These are phyloP conservation scores for Salix suchowensis DNA, from an alignment of 345 rosid genomes.

Conservation along the genomic window DNA sequence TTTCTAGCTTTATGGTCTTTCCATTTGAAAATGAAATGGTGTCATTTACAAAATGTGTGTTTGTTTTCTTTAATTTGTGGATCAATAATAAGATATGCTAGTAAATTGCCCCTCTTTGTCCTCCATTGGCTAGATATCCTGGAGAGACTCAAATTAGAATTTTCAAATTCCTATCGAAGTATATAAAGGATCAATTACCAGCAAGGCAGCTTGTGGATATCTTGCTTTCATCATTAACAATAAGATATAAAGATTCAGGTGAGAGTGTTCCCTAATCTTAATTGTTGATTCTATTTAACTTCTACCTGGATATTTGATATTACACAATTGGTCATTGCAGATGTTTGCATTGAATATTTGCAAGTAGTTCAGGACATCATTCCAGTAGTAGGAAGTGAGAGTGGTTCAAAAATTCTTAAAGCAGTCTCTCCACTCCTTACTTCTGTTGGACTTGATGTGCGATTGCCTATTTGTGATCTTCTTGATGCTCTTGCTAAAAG, in stretches of 20 bases:
- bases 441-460: conserved; percentile 51
- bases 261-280: conserved; percentile 10
- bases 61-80: no score
- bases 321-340: conserved; percentile 38
- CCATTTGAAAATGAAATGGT: no score
- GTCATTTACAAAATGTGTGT: no score
- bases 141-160: conserved; percentile 57
- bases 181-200: conserved; percentile 41
- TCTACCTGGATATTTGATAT: background rate
- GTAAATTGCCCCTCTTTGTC: no score
- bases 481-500: conserved; percentile 59
- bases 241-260: conserved; percentile 56
- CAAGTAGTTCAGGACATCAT: conserved; percentile 53
- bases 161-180: conserved; percentile 61
- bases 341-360: conserved; percentile 46
- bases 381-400: conserved; percentile 44
- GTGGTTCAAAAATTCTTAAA: conserved; percentile 43
- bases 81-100: no score
- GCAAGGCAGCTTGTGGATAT: conserved; percentile 62
- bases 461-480: conserved; percentile 64
- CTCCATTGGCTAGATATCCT: conserved; percentile 46
- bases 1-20: no score
- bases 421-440: conserved; percentile 63
- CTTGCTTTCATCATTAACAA: conserved; percentile 59
- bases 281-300: background rate